phyloP scores from a whole-genome alignment of 768 basidiomycete genomes.

The Kwoniella sp. region DNA sequence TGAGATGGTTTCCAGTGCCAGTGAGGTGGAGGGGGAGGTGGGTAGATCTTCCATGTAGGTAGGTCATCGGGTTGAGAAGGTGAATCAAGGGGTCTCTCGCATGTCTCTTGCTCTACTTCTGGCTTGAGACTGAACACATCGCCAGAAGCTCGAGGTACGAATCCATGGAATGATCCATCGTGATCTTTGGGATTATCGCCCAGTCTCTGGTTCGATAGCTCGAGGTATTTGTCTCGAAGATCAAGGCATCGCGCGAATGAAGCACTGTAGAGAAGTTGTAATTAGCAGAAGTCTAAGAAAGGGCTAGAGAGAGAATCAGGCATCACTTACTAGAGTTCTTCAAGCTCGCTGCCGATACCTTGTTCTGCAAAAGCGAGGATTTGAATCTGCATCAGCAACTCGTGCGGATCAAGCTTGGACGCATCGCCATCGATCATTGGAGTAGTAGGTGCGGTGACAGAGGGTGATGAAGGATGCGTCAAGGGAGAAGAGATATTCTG shows the following conservation, averaged over 20 bases:
- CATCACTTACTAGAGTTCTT: conserved; percentile 54
- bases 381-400: conserved; percentile 51
- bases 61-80: conserved; percentile 40
- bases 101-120: conserved; percentile 60
- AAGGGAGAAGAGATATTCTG: conserved; percentile 4
- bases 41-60: conserved; percentile 83
- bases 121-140: conserved; percentile 71
- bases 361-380: conserved; percentile 53
- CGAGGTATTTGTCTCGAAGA: conserved; percentile 93
- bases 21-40: conserved; percentile 87
- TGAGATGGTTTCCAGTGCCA: conserved; percentile 74
- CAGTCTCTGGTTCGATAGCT: conserved; percentile 79
- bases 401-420: conserved; percentile 6
- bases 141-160: conserved; percentile 63
- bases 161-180: conserved; percentile 73
- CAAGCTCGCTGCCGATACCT: conserved; percentile 55
- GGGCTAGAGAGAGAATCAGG: background rate
- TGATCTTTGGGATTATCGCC: conserved; percentile 94
- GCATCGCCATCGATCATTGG: background rate
- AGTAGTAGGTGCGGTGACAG: conserved; percentile 11
- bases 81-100: conserved; percentile 24
- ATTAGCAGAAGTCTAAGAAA: background rate
- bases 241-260: conserved; percentile 82
- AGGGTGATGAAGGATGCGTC: conserved; percentile 14
- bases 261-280: conserved; percentile 31